Evolutionary conservation across 148 eudicot species (phyloP).

Genomic region (Suaeda aralocaspica): DNA sequence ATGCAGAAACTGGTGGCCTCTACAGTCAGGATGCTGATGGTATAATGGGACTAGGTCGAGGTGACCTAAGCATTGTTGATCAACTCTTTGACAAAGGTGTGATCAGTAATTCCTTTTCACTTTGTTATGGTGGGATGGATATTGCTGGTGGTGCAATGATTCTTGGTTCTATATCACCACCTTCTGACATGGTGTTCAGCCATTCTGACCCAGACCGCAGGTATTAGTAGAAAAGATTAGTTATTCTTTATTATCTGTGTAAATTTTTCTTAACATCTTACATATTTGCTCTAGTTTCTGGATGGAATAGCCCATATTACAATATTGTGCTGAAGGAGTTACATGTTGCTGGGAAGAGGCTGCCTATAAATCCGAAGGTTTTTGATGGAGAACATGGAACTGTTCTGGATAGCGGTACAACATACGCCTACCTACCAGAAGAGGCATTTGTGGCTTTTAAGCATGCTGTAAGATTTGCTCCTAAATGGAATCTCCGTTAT

Average conservation of each 20-base stretch:
- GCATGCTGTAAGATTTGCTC: constrained; percentile 62
- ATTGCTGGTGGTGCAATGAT: constrained; percentile 97
- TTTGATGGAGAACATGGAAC: constrained; percentile 93
- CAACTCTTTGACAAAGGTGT: constrained; percentile 82
- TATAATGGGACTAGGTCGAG: constrained; percentile 92
- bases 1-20: constrained; percentile 83
- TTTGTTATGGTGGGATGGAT: constrained; percentile 97
- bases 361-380: constrained; percentile 48
- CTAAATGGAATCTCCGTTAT: background rate
- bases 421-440: constrained; percentile 88
- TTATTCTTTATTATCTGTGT: constrained; percentile 21
- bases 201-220: constrained; percentile 82
- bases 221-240: constrained; percentile 42
- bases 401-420: constrained; percentile 87
- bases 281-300: constrained; percentile 96
- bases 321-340: constrained; percentile 86
- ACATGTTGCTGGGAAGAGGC: constrained; percentile 75
- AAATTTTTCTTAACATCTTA: constrained; percentile 61
- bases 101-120: constrained; percentile 77
- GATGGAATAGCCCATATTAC: constrained; percentile 96
- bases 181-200: constrained; percentile 71
- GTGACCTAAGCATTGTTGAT: constrained; percentile 88
- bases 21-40: constrained; percentile 96
- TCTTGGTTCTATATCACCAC: constrained; percentile 78
- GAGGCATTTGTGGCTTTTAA: constrained; percentile 75